Evolutionary conservation across 768 basidiomycete genomes (phyloP), one percentile per base, ranked within the genome.

Genomic region (Russula sp.): DNA sequence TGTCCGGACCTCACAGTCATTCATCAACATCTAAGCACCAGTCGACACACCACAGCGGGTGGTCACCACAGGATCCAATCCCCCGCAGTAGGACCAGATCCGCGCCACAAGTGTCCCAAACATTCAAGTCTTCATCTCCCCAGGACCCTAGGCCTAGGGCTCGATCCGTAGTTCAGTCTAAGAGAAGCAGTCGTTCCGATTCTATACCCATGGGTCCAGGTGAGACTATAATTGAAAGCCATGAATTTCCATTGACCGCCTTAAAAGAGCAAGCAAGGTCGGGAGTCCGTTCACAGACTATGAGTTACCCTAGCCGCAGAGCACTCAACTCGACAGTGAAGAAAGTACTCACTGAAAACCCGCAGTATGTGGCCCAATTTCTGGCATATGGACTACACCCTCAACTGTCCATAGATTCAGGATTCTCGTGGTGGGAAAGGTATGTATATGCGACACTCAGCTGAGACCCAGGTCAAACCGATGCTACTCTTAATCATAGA

Each of bases 371-470:
- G 1, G 3, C 14, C 14, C 30, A 1, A 13, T 20, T 26, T 10
- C 16, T 22, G 8, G 13, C 30, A 16, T 8, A 32, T 54, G 30
- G 22, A 3, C 5, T 14, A 7, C 11, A 10, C 0, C 16, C 52
- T 61, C 30, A 32, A n/a, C 3, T 30, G 5, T 34, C n/a, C 6
- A 28, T 38, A 55, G 54, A 40, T 26, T 57, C 6, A 46, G 57
- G 28, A 57, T 57, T 57, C 57, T 57, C 13, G 44, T 57, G 1
- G 7, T 48, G 13, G 57, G 30, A 14, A 48, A 48, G 57, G 44
- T 57, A 24, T 1, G 28, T 32, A 3, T 11, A 16, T 32, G 30
- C 1, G 14, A 13, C 30, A 5, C 32, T 24, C 46, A 13, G n/a
- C 20, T 6, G 32, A 57, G 9, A 9, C 2, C n/a, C 13, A 34